Base-by-base conservation (phyloP, 129 eudicot genomes). In the Rutidosis leptorrhynchoides region DNA sequence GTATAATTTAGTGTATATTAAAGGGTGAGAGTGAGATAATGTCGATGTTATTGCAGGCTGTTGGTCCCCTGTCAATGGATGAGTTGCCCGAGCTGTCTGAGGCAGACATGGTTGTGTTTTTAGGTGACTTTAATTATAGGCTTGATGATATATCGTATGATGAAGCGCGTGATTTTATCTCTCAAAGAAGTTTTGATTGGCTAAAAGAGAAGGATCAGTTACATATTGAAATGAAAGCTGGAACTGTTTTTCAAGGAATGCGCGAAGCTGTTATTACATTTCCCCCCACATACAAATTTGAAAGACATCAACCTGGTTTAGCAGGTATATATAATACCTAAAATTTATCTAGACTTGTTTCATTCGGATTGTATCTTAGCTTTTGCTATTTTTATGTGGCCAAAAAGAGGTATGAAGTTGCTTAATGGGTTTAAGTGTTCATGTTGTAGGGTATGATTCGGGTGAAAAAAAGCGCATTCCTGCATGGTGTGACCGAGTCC, bases 391-490 rank as follows among this genome's bases (percentile, higher is more conserved):
- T 19, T 40, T 30, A 26, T 37, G 28, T 26, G 33, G 16, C 64
- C 20, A 53, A 74, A 33, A 37, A 6, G 15, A 24, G 16, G 63
- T 57, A 32, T 45, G 28, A 64, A 30, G 32, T 70, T 32, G 61
- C 17, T 70, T 70, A 35, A 45, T 21, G 22, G 24, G 26, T 46
- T 25, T 70, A n/a, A 45, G 5, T 30, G 54, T 15, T 65, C 42
- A 24, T 58, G 37, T 81, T 43, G 37, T 62, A 93, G 98, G 98
- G 42, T 93, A 93, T 84, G 98, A 88, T 75, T 87, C 98, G 54
- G 96, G 98, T 35, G 98, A 93, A 77, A 93, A 93, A 74, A 93
- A 82, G 63, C 96, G 96, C 3, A 84, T 93, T 79, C 98, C 98
- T 77, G 98, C 98, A 62, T 93, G 98, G 98, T 93, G 98, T 62